Evolutionary conservation across 2,329 filamentous ascomycete species (phyloP).

Genomic region (Stemphylium vesicarium): DNA sequence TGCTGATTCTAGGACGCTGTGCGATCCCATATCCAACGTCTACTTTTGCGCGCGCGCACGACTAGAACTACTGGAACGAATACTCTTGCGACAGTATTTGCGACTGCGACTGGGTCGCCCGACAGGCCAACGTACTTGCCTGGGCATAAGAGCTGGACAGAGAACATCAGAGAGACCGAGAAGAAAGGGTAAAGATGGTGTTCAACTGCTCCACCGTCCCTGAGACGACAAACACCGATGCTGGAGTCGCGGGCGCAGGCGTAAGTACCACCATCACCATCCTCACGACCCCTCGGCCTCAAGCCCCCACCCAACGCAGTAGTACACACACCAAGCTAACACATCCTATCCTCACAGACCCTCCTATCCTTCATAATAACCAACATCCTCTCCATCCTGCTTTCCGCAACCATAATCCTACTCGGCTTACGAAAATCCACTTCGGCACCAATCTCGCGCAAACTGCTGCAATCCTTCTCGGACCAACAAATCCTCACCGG

Average conservation of each 20-base stretch:
- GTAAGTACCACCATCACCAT: constrained; percentile 47
- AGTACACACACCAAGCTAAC: neutral
- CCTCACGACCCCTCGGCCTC: neutral
- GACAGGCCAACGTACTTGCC: neutral
- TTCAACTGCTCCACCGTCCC: constrained; percentile 55
- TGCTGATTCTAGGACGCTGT: neutral
- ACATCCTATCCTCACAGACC: constrained; percentile 44
- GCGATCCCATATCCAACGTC: too few relatives aligned
- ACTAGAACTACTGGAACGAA: too few relatives aligned
- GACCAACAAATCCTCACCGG: constrained; percentile 74
- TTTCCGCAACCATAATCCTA: constrained; percentile 64
- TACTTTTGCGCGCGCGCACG: too few relatives aligned
- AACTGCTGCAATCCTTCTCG: constrained; percentile 68
- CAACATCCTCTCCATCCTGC: constrained; percentile 62
- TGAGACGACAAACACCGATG: constrained; percentile 56
- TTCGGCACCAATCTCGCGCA: constrained; percentile 62
- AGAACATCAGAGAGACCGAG: neutral
- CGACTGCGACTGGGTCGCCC: neutral
- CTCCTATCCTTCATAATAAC: constrained; percentile 72
- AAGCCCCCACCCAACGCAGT: neutral
- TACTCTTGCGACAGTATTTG: neutral
- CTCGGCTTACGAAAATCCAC: constrained; percentile 58
- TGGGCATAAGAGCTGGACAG: constrained; percentile 26
- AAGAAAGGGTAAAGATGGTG: constrained; percentile 12
- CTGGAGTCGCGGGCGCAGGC: constrained; percentile 64